Evolutionary conservation across 2,329 filamentous ascomycete genomes (phyloP), one percentile per base, ranked within the genome.

Genomic region (Diplodia intermedia): DNA sequence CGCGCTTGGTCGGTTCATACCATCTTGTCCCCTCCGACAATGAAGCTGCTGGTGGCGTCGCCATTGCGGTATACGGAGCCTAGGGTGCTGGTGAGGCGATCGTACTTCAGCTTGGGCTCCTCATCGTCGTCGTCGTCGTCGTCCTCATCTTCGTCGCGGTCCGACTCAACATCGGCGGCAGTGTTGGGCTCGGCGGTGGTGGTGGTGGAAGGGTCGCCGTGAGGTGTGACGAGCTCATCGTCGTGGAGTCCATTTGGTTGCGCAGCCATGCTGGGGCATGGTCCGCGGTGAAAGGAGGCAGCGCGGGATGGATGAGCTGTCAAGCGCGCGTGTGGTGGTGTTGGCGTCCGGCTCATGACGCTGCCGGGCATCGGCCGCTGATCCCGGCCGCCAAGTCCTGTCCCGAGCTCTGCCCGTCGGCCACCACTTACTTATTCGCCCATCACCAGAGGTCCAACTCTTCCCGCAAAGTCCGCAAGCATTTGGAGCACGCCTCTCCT

Each of bases 1-100:
- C 49, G 38, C 63, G 49, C 70, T 20, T 31, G 26, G 26, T 38
- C 40, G 33, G 33, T 7, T 65, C 83, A 74, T 85, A 94, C 92
- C 94, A 98, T 97, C 83, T 98, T 98, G 83, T 99, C 94, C 65
- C 94, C 94, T 50, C 91, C 91, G 61, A 97, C 92, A 61, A 96
- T 82, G 77, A 97, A 97, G 9, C 92, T 85, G 79, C 94, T 97
- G 31, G 94, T 97, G 73, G 93, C 92, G 85, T 99, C 95, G 73
- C 93, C 94, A 82, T 97, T 97, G 69, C 93, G 90, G 82, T 99
- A 99, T 40, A 97, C 87, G 53, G 90, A 84, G 31, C 86, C 88
- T 70, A 99, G 82, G 74, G 90, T 90, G 69, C 89, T 90, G 8
- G 95, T 98, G 72, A 98, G 82, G 60, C 93, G 90, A 62, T 90